Base-by-base conservation (phyloP, 2,329 filamentous ascomycete species). In the Beauveria asiatica region DNA sequence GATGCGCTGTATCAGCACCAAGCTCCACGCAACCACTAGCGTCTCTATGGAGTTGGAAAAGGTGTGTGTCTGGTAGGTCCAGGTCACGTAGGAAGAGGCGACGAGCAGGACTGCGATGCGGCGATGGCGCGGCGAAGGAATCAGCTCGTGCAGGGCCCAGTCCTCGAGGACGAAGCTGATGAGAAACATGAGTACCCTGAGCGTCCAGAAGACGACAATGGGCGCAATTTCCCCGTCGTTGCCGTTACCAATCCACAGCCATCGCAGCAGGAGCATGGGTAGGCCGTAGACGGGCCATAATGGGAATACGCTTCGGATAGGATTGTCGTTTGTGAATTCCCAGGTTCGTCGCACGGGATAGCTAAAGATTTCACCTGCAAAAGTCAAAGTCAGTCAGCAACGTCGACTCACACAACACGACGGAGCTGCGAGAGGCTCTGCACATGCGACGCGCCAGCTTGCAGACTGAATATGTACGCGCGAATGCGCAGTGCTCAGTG, bases 31-130 rank as follows among this genome's bases (percentile, higher is more conserved):
- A 56, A 99, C 92, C 55, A 93, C 82, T 67, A 99, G 78, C 3
- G 94, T 97, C 77, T 99, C 94, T 65, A 97, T 83, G 63, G 93
- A 95, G 75, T 99, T 99, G 64, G 93, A 97, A 73, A 99, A 97
- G 13, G 94, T 97, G 75, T 99, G 94, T 19, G 91, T 94, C 75
- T 99, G 94, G 76, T 93, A 96, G 49, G 93, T 97, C 93, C 94
- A 99, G 52, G 94, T 99, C 67, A 97, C 93, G 75, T 97, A 99
- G 27, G 92, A 97, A 30, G 93, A 97, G 50, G 93, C 92, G 62
- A 97, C 89, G 61, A 99, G 81, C 50, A 95, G 79, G 49, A 95
- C 83, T 10, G 92, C 90, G 59, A 88, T 78, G 66, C 84, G 84
- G 64, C 91, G 86, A 68, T 84, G 80, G 62, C 86, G 86, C 64